Percentiles rank a stretch among this genome's conserved stretches.
Conservation (phyloP, 1,284 basidiomycete species). For the Ustilago trichophora region DNA sequence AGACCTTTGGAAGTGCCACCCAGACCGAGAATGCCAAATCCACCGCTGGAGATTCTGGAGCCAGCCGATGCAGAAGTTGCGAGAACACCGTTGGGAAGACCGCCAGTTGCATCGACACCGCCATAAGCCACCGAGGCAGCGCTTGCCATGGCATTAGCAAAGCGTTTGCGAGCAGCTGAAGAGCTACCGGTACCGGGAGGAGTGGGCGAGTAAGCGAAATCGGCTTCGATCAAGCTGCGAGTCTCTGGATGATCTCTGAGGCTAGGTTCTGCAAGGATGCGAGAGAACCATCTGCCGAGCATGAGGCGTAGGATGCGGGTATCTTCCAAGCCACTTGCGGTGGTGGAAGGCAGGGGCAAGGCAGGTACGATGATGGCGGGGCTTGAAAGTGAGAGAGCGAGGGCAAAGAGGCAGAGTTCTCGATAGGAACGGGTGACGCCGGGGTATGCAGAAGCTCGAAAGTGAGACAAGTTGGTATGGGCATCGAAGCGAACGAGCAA, state of each 20-base stretch:
- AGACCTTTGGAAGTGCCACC: conserved; percentile 42
- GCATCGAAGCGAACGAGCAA: conserved; percentile 50
- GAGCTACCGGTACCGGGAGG: conserved; percentile 45
- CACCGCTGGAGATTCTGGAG: conserved; percentile 25
- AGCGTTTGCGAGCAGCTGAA: conserved; percentile 47
- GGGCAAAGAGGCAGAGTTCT: conserved; percentile 53
- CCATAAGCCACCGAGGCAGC: conserved; percentile 43
- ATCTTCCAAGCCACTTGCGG: conserved; percentile 45
- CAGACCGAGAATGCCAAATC: conserved; percentile 41
- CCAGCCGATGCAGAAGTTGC: conserved; percentile 45
- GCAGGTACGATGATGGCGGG: conserved; percentile 51
- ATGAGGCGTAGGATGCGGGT: conserved; percentile 47
- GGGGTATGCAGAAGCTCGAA: conserved; percentile 46
- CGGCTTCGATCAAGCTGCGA: conserved; percentile 58
- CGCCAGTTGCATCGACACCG: conserved; percentile 43
- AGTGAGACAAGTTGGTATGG: conserved; percentile 59
- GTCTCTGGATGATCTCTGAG: conserved; percentile 56
- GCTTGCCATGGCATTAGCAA: conserved; percentile 51
- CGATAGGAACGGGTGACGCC: conserved; percentile 51
- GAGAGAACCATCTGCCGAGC: conserved; percentile 54
- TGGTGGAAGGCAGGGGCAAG: conserved; percentile 51
- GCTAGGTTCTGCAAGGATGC: conserved; percentile 42
- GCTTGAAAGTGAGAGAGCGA: conserved; percentile 45
- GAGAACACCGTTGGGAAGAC: conserved; percentile 49
- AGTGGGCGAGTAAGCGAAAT: conserved; percentile 58